phyloP scores from a whole-genome alignment of 176 grass and related monocot genomes.

The Neostapfia colusana region DNA sequence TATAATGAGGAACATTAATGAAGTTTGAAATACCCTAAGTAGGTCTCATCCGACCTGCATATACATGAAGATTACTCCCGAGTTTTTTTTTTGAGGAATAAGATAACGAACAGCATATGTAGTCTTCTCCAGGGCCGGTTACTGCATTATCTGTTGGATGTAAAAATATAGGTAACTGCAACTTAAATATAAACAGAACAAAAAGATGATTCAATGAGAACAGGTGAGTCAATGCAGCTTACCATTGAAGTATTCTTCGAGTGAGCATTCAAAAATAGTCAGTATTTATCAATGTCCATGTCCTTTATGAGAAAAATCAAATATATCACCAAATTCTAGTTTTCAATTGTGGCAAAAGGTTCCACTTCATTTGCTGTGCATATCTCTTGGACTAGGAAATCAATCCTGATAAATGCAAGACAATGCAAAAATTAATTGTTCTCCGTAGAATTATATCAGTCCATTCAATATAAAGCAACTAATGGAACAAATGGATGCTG shows the following conservation, averaged over 20 bases:
- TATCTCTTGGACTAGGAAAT: constrained; percentile 45
- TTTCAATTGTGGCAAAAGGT: constrained; percentile 51
- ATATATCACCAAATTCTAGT: constrained; percentile 56
- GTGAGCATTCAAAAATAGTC: constrained; percentile 50
- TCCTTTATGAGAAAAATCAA: constrained; percentile 47
- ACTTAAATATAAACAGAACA: neutral
- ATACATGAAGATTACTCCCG: constrained; percentile 30
- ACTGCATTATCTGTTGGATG: constrained; percentile 40
- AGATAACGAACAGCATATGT: constrained; percentile 49
- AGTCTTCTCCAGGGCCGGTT: constrained; percentile 47
- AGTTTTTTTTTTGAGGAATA: neutral
- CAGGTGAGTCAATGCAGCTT: constrained; percentile 22
- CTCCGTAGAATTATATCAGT: neutral
- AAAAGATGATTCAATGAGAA: neutral
- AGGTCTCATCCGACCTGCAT: constrained; percentile 38
- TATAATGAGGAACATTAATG: neutral
- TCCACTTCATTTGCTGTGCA: constrained; percentile 49
- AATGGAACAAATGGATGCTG: constrained; percentile 7
- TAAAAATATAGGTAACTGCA: constrained; percentile 32
- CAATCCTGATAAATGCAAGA: constrained; percentile 41
- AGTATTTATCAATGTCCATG: constrained; percentile 51
- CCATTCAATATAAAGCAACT: neutral
- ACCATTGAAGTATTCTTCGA: constrained; percentile 66
- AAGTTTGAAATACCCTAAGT: neutral
- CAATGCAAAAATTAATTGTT: neutral